Percentiles rank a stretch among this genome's conserved stretches.
Evolutionary conservation across 208 protist species (phyloP).

Genomic region (Phytomonas sp.): DNA sequence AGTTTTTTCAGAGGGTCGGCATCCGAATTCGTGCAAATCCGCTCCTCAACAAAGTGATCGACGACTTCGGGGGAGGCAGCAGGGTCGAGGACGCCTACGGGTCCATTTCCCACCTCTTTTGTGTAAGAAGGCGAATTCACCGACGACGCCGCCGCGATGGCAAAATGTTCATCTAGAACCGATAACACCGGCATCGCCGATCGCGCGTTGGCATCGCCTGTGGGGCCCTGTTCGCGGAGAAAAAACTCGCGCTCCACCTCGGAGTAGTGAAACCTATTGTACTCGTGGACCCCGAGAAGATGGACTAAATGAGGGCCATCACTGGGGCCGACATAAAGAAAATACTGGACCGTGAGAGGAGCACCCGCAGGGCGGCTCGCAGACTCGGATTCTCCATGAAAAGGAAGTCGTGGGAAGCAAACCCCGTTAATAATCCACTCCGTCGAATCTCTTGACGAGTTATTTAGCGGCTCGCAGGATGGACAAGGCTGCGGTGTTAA

Average conservation of each 20-base stretch:
- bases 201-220: slow-evolving; percentile 6
- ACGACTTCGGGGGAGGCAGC: slow-evolving; percentile 2
- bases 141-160: background rate
- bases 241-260: slow-evolving; percentile 32
- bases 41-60: background rate
- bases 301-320: slow-evolving; percentile 39
- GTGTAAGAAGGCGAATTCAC: background rate
- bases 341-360: slow-evolving; percentile 31
- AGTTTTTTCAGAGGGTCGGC: background rate
- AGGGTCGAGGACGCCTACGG: slow-evolving; percentile 3
- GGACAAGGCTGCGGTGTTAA: background rate
- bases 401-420: slow-evolving; percentile 30
- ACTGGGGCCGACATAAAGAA: slow-evolving; percentile 58
- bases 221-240: slow-evolving; percentile 14
- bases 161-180: slow-evolving; percentile 45
- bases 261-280: slow-evolving; percentile 65
- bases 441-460: background rate
- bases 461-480: background rate
- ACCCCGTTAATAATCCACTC: slow-evolving; percentile 68
- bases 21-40: background rate
- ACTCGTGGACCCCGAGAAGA: slow-evolving; percentile 47
- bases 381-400: background rate
- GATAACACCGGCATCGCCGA: slow-evolving; percentile 20
- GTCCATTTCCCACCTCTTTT: background rate
- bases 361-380: background rate